Conservation (phyloP, 139 green algal genomes). For the Microglena sp. region DNA sequence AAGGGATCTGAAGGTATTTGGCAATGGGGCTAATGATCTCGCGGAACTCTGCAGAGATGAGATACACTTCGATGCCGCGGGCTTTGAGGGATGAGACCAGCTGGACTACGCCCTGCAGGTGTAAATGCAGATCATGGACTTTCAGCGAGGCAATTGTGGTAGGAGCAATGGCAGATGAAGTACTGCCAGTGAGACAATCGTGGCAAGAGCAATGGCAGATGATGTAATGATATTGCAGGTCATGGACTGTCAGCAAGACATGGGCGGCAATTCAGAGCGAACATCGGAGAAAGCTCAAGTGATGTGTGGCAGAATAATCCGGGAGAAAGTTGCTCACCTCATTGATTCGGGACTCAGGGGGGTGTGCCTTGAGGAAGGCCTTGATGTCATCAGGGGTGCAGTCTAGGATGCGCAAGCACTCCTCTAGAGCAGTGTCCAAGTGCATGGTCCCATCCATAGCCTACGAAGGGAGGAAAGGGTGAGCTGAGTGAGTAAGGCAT, state of each 20-base stretch:
- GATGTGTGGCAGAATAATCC: too few relatives aligned
- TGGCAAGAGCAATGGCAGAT: too few relatives aligned
- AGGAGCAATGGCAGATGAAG: too few relatives aligned
- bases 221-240: too few relatives aligned
- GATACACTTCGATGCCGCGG: constrained; percentile 55
- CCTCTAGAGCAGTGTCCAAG: constrained; percentile 41
- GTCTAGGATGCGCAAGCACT: constrained; percentile 46
- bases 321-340: too few relatives aligned
- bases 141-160: too few relatives aligned
- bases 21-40: constrained; percentile 28
- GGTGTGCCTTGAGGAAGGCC: constrained; percentile 39
- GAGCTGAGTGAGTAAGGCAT: not conserved
- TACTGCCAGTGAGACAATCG: too few relatives aligned
- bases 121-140: too few relatives aligned
- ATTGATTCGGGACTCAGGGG: constrained; percentile 35
- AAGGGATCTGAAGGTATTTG: constrained; percentile 43
- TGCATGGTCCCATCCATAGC: constrained; percentile 59
- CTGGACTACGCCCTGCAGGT: constrained; percentile 34
- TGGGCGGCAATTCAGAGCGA: too few relatives aligned
- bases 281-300: too few relatives aligned
- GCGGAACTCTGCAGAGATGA: constrained; percentile 62
- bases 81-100: constrained; percentile 50
- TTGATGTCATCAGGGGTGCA: constrained; percentile 46
- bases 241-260: too few relatives aligned
- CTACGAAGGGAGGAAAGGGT: constrained; percentile 15